Conservation (phyloP, 129 eudicot genomes). For the Solidago caesia region DNA sequence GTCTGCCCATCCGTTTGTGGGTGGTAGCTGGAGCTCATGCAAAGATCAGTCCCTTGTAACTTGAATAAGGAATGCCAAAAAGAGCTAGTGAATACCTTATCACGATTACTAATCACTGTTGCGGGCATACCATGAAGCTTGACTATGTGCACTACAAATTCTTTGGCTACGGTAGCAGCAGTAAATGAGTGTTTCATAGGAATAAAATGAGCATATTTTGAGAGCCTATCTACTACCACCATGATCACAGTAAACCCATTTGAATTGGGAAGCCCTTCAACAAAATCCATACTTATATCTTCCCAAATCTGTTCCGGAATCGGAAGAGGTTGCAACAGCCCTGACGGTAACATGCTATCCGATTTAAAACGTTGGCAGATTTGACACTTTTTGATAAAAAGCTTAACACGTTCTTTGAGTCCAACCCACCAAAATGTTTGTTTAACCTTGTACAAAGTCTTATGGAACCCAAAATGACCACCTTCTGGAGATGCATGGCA, state of each 20-base stretch:
- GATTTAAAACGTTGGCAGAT: background rate
- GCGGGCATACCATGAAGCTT: slow-evolving; percentile 4
- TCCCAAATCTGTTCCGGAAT: slow-evolving; percentile 10
- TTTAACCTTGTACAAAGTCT: slow-evolving; percentile 7
- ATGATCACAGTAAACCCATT: slow-evolving; percentile 2
- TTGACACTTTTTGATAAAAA: background rate
- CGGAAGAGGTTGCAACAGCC: background rate
- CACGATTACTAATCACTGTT: slow-evolving; percentile 4
- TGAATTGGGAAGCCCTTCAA: slow-evolving; percentile 21
- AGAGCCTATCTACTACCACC: slow-evolving; percentile 16
- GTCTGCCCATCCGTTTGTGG: background rate
- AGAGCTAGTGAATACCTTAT: background rate
- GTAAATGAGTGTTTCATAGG: slow-evolving; percentile 4
- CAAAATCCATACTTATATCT: slow-evolving; percentile 22
- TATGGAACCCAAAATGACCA: slow-evolving; percentile 13
- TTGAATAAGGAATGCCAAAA: slow-evolving; percentile 4
- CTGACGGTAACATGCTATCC: background rate
- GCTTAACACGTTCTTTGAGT: background rate
- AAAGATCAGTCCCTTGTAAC: background rate
- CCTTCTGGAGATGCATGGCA: background rate
- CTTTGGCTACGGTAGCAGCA: background rate
- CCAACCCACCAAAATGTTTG: slow-evolving; percentile 17
- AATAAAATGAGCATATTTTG: slow-evolving; percentile 23
- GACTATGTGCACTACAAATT: background rate
- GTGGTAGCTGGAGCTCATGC: slow-evolving; percentile 16